A percentile compares a stretch with the other conserved stretches of the same genome.
These are phyloP conservation scores for Ehretia macrophylla DNA, from an alignment of 257 asterid genomes.

Conservation along the genomic window DNA sequence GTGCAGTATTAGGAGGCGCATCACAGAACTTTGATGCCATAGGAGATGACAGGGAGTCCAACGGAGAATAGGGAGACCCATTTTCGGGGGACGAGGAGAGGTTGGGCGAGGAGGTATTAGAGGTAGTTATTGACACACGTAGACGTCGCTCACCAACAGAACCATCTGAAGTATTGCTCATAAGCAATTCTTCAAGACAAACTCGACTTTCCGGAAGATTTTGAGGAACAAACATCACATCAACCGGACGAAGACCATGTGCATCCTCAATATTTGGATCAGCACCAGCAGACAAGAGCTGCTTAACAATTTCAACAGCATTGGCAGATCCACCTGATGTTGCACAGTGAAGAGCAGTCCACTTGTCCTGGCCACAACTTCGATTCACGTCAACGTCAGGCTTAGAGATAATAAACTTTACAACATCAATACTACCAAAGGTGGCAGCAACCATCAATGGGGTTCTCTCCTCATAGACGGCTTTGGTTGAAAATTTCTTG, in stretches of 20 bases:
- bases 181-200: slow-evolving; percentile 60
- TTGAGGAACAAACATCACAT: slow-evolving; percentile 60
- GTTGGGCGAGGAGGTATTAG: slow-evolving; percentile 57
- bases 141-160: slow-evolving; percentile 50
- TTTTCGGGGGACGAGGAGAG: slow-evolving; percentile 61
- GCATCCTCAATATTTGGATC: slow-evolving; percentile 74
- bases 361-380: slow-evolving; percentile 62
- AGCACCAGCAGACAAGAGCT: slow-evolving; percentile 84
- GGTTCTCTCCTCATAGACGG: slow-evolving; percentile 64
- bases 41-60: slow-evolving; percentile 47
- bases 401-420: slow-evolving; percentile 69
- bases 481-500: slow-evolving; percentile 61
- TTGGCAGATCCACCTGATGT: slow-evolving; percentile 67
- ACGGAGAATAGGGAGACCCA: slow-evolving; percentile 69
- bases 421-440: slow-evolving; percentile 74
- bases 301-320: slow-evolving; percentile 48
- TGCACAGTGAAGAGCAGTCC: slow-evolving; percentile 98
- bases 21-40: slow-evolving; percentile 34
- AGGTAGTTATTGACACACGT: slow-evolving; percentile 32
- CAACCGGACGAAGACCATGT: slow-evolving; percentile 57
- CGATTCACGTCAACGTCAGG: slow-evolving; percentile 82
- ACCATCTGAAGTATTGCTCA: slow-evolving; percentile 53
- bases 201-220: slow-evolving; percentile 41
- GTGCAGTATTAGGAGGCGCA: slow-evolving; percentile 27
- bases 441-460: slow-evolving; percentile 94